Evolutionary conservation across 2,329 filamentous ascomycete genomes (phyloP).

Genomic region (Fusarium zealandicum): DNA sequence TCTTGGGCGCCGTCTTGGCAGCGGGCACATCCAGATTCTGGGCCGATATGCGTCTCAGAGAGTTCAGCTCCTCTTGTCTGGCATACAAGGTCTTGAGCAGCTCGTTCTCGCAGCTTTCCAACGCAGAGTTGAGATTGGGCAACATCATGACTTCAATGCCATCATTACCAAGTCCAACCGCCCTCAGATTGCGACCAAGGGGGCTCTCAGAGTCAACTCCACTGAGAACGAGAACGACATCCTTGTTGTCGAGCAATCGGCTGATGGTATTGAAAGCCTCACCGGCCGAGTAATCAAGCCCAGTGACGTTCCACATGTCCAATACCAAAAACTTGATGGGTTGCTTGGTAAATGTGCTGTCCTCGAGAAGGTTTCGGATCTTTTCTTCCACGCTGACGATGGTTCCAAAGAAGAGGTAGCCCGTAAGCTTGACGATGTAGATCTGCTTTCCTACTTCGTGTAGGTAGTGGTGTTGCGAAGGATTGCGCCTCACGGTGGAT

Average conservation of each 20-base stretch:
- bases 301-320: slow-evolving; percentile 88
- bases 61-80: slow-evolving; percentile 67
- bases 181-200: slow-evolving; percentile 79
- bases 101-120: slow-evolving; percentile 95
- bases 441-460: slow-evolving; percentile 87
- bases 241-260: slow-evolving; percentile 77
- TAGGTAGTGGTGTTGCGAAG: slow-evolving; percentile 86
- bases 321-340: slow-evolving; percentile 91
- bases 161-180: slow-evolving; percentile 81
- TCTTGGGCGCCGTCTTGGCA: slow-evolving; percentile 43
- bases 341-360: slow-evolving; percentile 76
- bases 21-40: slow-evolving; percentile 58
- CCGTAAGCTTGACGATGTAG: slow-evolving; percentile 87
- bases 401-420: slow-evolving; percentile 98
- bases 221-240: slow-evolving; percentile 82
- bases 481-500: slow-evolving; percentile 91
- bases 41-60: slow-evolving; percentile 52
- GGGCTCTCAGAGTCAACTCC: slow-evolving; percentile 79
- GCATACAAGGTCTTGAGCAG: slow-evolving; percentile 82
- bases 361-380: slow-evolving; percentile 82
- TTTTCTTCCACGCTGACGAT: slow-evolving; percentile 94
- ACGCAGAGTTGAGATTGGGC: slow-evolving; percentile 87
- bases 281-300: slow-evolving; percentile 93
- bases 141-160: slow-evolving; percentile 80
- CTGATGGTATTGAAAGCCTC: slow-evolving; percentile 95